These are phyloP conservation scores for Neoconidiobolus thromboides DNA, from an alignment of 371 early-diverging fungal species.

Conservation along the genomic window DNA sequence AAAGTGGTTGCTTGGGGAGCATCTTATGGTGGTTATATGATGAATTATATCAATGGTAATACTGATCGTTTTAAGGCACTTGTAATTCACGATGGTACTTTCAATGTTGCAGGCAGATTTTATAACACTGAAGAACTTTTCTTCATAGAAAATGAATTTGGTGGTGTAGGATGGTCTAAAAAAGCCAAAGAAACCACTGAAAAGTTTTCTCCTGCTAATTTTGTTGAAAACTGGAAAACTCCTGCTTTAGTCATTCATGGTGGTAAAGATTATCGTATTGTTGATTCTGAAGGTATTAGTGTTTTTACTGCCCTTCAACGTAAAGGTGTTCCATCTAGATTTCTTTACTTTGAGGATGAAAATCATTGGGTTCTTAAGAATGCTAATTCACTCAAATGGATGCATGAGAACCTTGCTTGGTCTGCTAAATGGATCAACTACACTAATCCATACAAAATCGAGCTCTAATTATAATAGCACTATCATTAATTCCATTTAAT, in stretches of 20 bases:
- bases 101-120: constrained; percentile 34
- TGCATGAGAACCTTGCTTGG: constrained; percentile 50
- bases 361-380: constrained; percentile 32
- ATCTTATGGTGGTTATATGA: constrained; percentile 69
- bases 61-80: constrained; percentile 47
- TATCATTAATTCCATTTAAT: no score
- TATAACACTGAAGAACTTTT: constrained; percentile 65
- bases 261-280: constrained; percentile 39
- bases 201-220: constrained; percentile 49
- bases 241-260: constrained; percentile 64
- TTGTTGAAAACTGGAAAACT: constrained; percentile 54
- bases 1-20: constrained; percentile 54
- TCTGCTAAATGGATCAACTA: constrained; percentile 27
- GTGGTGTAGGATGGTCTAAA: constrained; percentile 31
- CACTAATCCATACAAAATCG: background rate
- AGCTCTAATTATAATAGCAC: no score
- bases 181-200: constrained; percentile 17
- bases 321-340: constrained; percentile 40
- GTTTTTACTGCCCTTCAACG: constrained; percentile 64
- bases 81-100: constrained; percentile 71
- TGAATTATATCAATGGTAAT: constrained; percentile 45
- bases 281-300: constrained; percentile 45
- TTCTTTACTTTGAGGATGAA: constrained; percentile 68
- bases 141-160: constrained; percentile 54
- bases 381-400: constrained; percentile 49